phyloP scores from a whole-genome alignment of 768 basidiomycete species.

The Tylopilus cervinicoccineus region DNA sequence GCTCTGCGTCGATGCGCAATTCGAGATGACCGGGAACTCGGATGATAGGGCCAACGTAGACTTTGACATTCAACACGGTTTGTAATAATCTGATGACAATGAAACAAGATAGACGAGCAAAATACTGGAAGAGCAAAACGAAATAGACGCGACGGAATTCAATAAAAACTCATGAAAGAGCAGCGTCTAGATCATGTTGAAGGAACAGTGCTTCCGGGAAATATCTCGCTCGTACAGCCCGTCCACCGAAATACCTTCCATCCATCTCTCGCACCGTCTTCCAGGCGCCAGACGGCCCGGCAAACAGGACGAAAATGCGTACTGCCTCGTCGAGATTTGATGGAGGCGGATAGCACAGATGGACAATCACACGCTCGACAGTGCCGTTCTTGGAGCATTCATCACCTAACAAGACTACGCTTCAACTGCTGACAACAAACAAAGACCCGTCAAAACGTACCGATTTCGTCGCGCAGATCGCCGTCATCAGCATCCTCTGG shows the following conservation, averaged over 20 bases:
- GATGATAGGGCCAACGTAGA: too few relatives aligned
- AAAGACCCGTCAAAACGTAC: conserved; percentile 37
- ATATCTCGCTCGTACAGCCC: conserved; percentile 77
- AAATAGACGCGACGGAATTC: background rate
- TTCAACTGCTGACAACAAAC: background rate
- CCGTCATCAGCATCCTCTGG: conserved; percentile 81
- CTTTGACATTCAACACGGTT: background rate
- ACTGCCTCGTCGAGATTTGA: conserved; percentile 73
- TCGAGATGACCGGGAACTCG: too few relatives aligned
- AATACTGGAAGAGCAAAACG: background rate
- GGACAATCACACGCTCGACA: conserved; percentile 86
- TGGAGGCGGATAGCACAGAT: conserved; percentile 67
- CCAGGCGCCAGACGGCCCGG: conserved; percentile 93
- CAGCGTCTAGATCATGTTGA: conserved; percentile 46
- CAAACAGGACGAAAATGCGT: conserved; percentile 88
- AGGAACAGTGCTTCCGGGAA: conserved; percentile 61
- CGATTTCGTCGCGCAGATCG: conserved; percentile 84
- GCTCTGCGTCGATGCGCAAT: too few relatives aligned
- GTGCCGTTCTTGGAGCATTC: conserved; percentile 90
- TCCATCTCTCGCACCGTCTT: conserved; percentile 92
- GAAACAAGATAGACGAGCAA: background rate
- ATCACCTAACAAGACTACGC: conserved; percentile 50
- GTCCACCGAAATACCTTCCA: conserved; percentile 88
- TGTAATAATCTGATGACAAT: background rate
- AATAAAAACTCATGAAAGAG: conserved; percentile 19